phyloP scores from a whole-genome alignment of 768 basidiomycete genomes.

The Boletus rufocinnamomeus region DNA sequence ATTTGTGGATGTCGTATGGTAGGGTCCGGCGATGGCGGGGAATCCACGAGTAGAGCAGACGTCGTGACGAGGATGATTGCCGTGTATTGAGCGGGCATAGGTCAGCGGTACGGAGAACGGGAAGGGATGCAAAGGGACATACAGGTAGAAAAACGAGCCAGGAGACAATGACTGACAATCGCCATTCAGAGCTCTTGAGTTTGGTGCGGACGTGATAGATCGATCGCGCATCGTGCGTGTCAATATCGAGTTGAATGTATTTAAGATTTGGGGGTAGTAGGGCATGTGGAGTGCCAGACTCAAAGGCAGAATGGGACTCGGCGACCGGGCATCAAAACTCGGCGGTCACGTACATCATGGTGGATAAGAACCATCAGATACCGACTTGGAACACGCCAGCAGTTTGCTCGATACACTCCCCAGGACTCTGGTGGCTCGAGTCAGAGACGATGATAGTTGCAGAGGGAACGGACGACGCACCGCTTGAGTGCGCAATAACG shows the following conservation, averaged over 20 bases:
- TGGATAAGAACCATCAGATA: slow-evolving; percentile 84
- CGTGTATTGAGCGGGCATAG: not conserved
- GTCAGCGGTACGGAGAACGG: not conserved
- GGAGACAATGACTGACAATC: slow-evolving; percentile 71
- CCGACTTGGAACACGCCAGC: slow-evolving; percentile 83
- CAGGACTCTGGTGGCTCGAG: slow-evolving; percentile 50
- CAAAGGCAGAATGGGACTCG: not conserved
- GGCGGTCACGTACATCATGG: slow-evolving; percentile 64
- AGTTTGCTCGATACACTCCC: slow-evolving; percentile 74
- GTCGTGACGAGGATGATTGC: slow-evolving; percentile 60
- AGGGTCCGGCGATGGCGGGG: slow-evolving; percentile 39
- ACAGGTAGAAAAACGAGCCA: slow-evolving; percentile 78
- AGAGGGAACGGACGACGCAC: slow-evolving; percentile 46
- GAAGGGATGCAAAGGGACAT: slow-evolving; percentile 27
- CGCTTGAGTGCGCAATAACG: slow-evolving; percentile 75
- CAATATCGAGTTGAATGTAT: slow-evolving; percentile 50
- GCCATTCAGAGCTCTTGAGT: slow-evolving; percentile 69
- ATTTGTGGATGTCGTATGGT: slow-evolving; percentile 39
- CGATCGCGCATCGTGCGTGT: slow-evolving; percentile 44
- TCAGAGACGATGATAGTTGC: not conserved
- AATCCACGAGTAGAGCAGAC: slow-evolving; percentile 56
- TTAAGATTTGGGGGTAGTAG: slow-evolving; percentile 91
- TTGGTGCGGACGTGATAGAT: slow-evolving; percentile 47
- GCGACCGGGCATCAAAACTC: not conserved
- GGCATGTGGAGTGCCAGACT: slow-evolving; percentile 90